Evolutionary conservation across 164 flowering plant genomes (phyloP).

Genomic region (Piper betle): DNA sequence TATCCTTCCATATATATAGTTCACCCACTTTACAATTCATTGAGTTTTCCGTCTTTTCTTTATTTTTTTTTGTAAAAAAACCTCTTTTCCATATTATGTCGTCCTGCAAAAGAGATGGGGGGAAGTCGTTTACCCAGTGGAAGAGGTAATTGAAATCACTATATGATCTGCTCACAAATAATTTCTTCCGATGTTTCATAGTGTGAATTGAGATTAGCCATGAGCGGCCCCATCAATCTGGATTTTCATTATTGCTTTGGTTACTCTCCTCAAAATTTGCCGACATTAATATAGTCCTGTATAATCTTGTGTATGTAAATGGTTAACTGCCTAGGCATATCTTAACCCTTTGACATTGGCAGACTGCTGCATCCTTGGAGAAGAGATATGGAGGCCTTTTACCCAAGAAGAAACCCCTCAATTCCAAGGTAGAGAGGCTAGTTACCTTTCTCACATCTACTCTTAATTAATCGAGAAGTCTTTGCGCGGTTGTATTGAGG

Average conservation of each 20-base stretch:
- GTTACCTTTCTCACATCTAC: too few species aligned
- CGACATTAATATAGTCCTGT: too few species aligned
- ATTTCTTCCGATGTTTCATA: not conserved
- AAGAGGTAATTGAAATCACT: too few species aligned
- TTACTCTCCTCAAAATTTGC: too few species aligned
- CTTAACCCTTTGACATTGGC: not conserved
- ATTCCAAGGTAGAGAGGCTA: constrained; percentile 51
- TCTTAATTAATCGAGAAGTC: too few species aligned
- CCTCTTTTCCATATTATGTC: not conserved
- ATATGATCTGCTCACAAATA: not conserved
- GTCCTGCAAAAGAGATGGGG: not conserved
- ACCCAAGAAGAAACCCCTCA: constrained; percentile 82
- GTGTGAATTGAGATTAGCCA: too few species aligned
- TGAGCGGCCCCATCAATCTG: too few species aligned
- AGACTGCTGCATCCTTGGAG: constrained; percentile 14
- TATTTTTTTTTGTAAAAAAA: not conserved
- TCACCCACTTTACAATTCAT: not conserved
- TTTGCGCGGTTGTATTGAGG: too few species aligned
- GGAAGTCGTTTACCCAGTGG: not conserved
- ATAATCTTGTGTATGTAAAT: too few species aligned
- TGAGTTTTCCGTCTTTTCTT: not conserved
- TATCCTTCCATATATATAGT: not conserved
- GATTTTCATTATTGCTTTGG: too few species aligned
- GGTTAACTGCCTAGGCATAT: too few species aligned
- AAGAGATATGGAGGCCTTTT: constrained; percentile 59